phyloP scores from a whole-genome alignment of 768 basidiomycete genomes.

The Mycena epipterygia region DNA sequence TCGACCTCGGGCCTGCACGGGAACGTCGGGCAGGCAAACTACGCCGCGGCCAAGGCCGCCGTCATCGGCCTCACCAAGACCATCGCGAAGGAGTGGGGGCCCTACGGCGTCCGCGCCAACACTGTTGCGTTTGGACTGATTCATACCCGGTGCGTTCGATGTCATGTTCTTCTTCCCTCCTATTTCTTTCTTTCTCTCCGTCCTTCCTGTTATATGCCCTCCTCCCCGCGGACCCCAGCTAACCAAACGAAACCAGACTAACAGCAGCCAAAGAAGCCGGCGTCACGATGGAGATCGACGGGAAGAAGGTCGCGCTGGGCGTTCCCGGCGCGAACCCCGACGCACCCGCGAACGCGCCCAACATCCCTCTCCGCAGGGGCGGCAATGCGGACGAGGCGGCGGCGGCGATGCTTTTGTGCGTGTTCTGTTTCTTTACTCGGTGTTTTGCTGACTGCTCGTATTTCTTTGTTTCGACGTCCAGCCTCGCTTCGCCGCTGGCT shows the following conservation, averaged over 20 bases:
- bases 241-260: constrained; percentile 57
- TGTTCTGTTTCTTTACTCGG: too few relatives aligned
- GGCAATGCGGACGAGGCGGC: constrained; percentile 85
- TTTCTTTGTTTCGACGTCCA: constrained; percentile 39
- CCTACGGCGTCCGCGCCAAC: constrained; percentile 86
- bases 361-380: constrained; percentile 76
- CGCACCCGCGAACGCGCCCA: constrained; percentile 47
- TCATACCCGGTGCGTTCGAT: constrained; percentile 72
- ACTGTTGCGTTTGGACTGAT: constrained; percentile 85
- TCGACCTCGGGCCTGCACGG: constrained; percentile 89
- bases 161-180: neutral
- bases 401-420: constrained; percentile 81
- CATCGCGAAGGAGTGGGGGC: constrained; percentile 90
- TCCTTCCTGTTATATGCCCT: neutral
- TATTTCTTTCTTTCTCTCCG: neutral
- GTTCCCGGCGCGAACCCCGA: constrained; percentile 71
- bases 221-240: neutral
- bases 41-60: constrained; percentile 84
- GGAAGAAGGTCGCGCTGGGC: constrained; percentile 87
- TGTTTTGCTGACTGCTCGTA: neutral
- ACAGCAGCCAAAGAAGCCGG: constrained; percentile 87
- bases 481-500: constrained; percentile 83
- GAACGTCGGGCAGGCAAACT: constrained; percentile 89
- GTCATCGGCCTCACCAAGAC: constrained; percentile 88
- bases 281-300: constrained; percentile 80